A percentile compares a stretch with the other conserved stretches of the same genome.
Conservation (phyloP, 1,284 basidiomycete species). For the Trichosporon coremiiforme region DNA sequence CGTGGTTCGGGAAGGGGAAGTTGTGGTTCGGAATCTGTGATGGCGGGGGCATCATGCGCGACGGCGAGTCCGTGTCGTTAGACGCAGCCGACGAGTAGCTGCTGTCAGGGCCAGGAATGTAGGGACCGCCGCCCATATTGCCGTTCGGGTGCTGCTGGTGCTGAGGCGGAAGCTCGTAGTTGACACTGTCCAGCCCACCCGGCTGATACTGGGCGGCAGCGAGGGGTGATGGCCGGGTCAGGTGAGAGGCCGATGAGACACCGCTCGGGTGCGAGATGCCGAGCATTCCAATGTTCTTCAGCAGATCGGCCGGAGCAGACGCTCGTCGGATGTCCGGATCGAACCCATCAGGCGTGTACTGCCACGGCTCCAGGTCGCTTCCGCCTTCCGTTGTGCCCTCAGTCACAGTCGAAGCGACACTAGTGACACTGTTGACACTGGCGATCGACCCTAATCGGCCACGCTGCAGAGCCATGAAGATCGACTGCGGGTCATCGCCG, state of each 20-base stretch:
- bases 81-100: constrained; percentile 10
- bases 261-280: constrained; percentile 31
- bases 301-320: constrained; percentile 37
- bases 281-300: constrained; percentile 39
- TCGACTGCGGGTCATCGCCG: constrained; percentile 27
- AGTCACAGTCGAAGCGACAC: constrained; percentile 34
- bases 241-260: constrained; percentile 11
- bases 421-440: constrained; percentile 34
- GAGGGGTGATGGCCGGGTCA: constrained; percentile 26
- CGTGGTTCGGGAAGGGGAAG: neutral
- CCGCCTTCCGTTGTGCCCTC: constrained; percentile 37
- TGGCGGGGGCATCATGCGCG: constrained; percentile 9
- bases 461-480: constrained; percentile 42
- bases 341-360: constrained; percentile 24
- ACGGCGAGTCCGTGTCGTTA: constrained; percentile 4
- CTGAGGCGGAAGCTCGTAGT: neutral
- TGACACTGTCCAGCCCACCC: neutral
- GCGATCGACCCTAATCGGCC: constrained; percentile 49
- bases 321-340: constrained; percentile 39
- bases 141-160: constrained; percentile 4
- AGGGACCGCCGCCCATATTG: constrained; percentile 26
- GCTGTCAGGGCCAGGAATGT: constrained; percentile 23
- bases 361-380: constrained; percentile 26
- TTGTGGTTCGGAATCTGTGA: constrained; percentile 5
- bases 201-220: constrained; percentile 17